phyloP scores from a whole-genome alignment of 2,329 filamentous ascomycete species.

The Colletotrichum tropicale region DNA sequence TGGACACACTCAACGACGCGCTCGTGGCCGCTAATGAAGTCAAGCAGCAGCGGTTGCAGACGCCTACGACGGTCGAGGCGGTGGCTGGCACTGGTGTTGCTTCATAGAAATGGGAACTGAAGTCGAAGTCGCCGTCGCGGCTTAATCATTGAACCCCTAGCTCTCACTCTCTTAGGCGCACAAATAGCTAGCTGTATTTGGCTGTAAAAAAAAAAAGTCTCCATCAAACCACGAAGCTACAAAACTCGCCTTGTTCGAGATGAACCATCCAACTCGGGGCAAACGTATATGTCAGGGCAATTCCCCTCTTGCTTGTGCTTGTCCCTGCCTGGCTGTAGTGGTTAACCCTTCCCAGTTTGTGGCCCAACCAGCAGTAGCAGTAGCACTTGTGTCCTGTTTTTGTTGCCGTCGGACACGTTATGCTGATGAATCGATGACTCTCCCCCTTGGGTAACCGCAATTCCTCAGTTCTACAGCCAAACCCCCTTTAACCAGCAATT shows the following conservation, averaged over 20 bases:
- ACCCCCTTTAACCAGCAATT: not conserved
- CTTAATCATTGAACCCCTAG: not conserved
- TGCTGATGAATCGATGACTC: not conserved
- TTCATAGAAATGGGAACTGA: not conserved
- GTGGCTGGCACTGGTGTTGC: conserved; percentile 1
- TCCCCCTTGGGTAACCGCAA: not conserved
- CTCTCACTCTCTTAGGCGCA: not conserved
- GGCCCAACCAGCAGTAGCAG: not conserved
- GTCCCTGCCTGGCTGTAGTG: not conserved
- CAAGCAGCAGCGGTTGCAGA: conserved; percentile 35
- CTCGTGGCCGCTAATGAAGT: conserved; percentile 46
- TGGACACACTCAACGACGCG: conserved; percentile 41
- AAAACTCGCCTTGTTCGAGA: not conserved
- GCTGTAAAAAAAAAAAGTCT: not conserved
- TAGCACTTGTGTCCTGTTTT: not conserved
- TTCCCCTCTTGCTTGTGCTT: not conserved
- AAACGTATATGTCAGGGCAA: not conserved
- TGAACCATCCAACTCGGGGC: not conserved
- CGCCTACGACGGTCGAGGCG: not conserved
- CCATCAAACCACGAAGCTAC: not conserved
- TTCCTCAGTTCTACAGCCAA: not conserved
- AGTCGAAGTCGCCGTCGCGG: not conserved
- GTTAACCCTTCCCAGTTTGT: not conserved
- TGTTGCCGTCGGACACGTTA: not conserved
- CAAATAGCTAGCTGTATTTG: not conserved